phyloP scores from a whole-genome alignment of 1,284 basidiomycete genomes.

The Moesziomyces globuligerus region DNA sequence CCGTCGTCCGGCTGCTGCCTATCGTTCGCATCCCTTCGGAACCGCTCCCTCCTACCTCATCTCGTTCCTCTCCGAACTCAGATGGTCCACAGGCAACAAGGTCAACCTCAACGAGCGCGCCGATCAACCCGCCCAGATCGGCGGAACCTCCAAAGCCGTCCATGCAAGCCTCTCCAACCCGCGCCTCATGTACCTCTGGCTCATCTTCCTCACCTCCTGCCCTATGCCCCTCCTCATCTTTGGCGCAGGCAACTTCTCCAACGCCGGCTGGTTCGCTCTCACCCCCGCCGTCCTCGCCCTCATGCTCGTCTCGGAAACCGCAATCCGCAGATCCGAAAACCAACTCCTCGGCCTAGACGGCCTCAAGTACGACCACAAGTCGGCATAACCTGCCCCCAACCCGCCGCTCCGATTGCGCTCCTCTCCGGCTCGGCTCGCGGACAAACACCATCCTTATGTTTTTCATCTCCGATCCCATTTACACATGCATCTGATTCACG shows the following conservation, averaged over 20 bases:
- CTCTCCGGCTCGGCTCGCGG: neutral
- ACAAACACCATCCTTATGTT: no score
- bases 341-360: slow-evolving; percentile 54
- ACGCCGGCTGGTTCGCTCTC: slow-evolving; percentile 63
- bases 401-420: no score
- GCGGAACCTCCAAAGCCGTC: slow-evolving; percentile 25
- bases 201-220: slow-evolving; percentile 49
- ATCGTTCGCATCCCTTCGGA: slow-evolving; percentile 63
- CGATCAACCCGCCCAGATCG: slow-evolving; percentile 17
- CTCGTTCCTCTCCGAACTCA: slow-evolving; percentile 55
- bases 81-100: slow-evolving; percentile 39
- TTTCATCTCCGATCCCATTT: no score
- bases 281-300: slow-evolving; percentile 48
- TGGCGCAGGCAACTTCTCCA: slow-evolving; percentile 63
- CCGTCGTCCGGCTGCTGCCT: slow-evolving; percentile 34
- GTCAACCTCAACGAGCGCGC: slow-evolving; percentile 31
- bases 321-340: slow-evolving; percentile 55
- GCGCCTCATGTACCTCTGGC: slow-evolving; percentile 58
- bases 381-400: slow-evolving; percentile 35
- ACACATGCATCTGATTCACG: neutral
- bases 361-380: slow-evolving; percentile 63
- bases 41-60: slow-evolving; percentile 62
- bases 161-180: slow-evolving; percentile 41
- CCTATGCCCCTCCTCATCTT: slow-evolving; percentile 64
- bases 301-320: slow-evolving; percentile 48